Conservation (phyloP, 2,329 filamentous ascomycete species). For the Penicillium sp. region DNA sequence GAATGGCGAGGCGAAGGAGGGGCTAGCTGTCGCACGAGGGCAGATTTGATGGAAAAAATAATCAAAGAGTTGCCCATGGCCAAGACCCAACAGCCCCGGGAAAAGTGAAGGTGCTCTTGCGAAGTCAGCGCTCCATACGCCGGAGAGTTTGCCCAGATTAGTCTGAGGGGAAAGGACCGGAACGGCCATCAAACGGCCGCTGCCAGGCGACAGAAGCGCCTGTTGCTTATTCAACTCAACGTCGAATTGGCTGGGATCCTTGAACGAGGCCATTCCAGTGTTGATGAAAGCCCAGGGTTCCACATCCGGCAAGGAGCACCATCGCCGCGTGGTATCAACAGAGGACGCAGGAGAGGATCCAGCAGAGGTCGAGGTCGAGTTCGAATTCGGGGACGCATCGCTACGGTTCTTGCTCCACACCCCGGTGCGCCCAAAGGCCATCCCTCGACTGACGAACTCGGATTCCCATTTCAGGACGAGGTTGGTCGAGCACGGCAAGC, state of each 20-base stretch:
- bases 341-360: conserved; percentile 11
- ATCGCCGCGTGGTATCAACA: conserved; percentile 19
- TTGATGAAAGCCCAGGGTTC: conserved; percentile 31
- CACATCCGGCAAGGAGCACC: conserved; percentile 24
- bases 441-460: conserved; percentile 37
- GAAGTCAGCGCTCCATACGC: conserved; percentile 3
- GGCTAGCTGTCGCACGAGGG: conserved; percentile 37
- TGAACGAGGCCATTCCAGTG: conserved; percentile 25
- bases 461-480: conserved; percentile 36
- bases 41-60: conserved; percentile 39
- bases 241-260: conserved; percentile 21
- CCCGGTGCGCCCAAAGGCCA: conserved; percentile 40
- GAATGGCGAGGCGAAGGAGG: conserved; percentile 32
- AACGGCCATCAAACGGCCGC: neutral
- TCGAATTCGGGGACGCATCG: conserved; percentile 10
- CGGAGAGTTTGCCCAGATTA: neutral
- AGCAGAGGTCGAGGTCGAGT: conserved; percentile 14
- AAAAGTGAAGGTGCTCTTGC: conserved; percentile 22
- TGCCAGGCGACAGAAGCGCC: conserved; percentile 6
- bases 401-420: conserved; percentile 34
- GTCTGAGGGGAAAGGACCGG: neutral
- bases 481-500: conserved; percentile 32
- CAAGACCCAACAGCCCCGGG: conserved; percentile 25
- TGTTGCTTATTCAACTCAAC: conserved; percentile 21
- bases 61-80: conserved; percentile 31